A percentile compares a stretch with the other conserved stretches of the same genome.
These are phyloP conservation scores for Trypanosoma brucei DNA, from an alignment of 208 protist genomes.

Conservation along the genomic window DNA sequence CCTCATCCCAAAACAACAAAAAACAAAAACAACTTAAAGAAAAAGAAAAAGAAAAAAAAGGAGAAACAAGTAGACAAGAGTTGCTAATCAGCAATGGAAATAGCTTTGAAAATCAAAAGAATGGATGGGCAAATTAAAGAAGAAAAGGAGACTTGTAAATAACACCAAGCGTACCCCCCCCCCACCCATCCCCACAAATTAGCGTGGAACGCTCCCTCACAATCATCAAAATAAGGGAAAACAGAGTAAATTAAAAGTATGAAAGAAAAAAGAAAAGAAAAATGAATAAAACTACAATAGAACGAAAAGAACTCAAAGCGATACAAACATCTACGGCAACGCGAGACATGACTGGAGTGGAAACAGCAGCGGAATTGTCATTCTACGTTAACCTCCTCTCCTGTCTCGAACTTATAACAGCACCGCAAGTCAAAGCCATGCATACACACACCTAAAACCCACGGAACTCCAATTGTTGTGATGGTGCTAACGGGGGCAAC, in stretches of 20 bases:
- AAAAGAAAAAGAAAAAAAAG: constrained; percentile 13
- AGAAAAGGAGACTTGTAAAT: too few relatives aligned
- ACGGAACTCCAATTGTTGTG: constrained; percentile 79
- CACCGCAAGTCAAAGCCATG: too few relatives aligned
- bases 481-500: constrained; percentile 40
- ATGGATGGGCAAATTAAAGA: constrained; percentile 2
- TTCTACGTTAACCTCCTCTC: too few relatives aligned
- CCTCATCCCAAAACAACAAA: too few relatives aligned
- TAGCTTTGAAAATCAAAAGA: background rate
- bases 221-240: too few relatives aligned
- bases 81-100: too few relatives aligned
- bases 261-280: background rate
- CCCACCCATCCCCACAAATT: too few relatives aligned
- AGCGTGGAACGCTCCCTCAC: too few relatives aligned
- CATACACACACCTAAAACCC: constrained; percentile 29
- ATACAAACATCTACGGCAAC: background rate
- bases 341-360: background rate
- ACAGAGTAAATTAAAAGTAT: too few relatives aligned
- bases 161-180: too few relatives aligned
- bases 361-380: too few relatives aligned
- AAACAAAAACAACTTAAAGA: background rate
- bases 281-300: background rate
- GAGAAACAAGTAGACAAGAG: background rate
- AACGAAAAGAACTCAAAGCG: background rate
- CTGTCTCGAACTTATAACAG: too few relatives aligned